Evolutionary conservation across 2,329 filamentous ascomycete genomes (phyloP).

Genomic region (Epichloe brachyelytri): DNA sequence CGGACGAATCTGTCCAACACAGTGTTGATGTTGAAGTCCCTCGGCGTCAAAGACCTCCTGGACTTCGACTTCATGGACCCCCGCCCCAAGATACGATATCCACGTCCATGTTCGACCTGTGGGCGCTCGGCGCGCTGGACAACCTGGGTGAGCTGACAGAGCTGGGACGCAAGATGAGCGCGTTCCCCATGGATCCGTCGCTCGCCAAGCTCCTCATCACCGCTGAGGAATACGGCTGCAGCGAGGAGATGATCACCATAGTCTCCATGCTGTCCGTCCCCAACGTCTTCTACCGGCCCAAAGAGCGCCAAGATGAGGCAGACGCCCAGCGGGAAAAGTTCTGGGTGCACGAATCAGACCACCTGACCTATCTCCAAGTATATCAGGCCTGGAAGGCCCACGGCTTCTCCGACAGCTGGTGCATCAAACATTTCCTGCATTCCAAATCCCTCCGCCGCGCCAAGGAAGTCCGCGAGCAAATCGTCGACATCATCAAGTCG

Average conservation of each 20-base stretch:
- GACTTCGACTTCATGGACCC: slow-evolving; percentile 99
- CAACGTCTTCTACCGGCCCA: slow-evolving; percentile 91
- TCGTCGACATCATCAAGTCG: slow-evolving; percentile 85
- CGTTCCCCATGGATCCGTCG: slow-evolving; percentile 95
- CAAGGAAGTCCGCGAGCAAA: slow-evolving; percentile 87
- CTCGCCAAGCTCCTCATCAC: slow-evolving; percentile 91
- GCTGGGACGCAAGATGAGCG: slow-evolving; percentile 85
- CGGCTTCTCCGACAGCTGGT: slow-evolving; percentile 83
- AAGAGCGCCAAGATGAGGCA: slow-evolving; percentile 92
- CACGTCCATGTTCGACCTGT: slow-evolving; percentile 92
- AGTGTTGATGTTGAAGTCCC: slow-evolving; percentile 82
- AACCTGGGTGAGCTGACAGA: slow-evolving; percentile 86
- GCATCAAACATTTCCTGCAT: slow-evolving; percentile 83
- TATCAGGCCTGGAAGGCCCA: slow-evolving; percentile 94
- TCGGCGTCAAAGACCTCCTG: slow-evolving; percentile 84
- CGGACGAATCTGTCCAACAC: slow-evolving; percentile 93
- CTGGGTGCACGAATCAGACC: slow-evolving; percentile 94
- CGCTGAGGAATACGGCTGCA: slow-evolving; percentile 78
- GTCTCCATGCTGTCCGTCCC: slow-evolving; percentile 97
- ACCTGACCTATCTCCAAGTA: slow-evolving; percentile 88
- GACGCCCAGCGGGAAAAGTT: slow-evolving; percentile 95
- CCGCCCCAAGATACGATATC: slow-evolving; percentile 96
- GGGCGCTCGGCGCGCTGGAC: slow-evolving; percentile 86
- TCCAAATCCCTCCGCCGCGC: slow-evolving; percentile 85
- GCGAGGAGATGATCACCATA: slow-evolving; percentile 95